Evolutionary conservation across 805 yeast genomes (phyloP).

Genomic region (Candida adriatica): DNA sequence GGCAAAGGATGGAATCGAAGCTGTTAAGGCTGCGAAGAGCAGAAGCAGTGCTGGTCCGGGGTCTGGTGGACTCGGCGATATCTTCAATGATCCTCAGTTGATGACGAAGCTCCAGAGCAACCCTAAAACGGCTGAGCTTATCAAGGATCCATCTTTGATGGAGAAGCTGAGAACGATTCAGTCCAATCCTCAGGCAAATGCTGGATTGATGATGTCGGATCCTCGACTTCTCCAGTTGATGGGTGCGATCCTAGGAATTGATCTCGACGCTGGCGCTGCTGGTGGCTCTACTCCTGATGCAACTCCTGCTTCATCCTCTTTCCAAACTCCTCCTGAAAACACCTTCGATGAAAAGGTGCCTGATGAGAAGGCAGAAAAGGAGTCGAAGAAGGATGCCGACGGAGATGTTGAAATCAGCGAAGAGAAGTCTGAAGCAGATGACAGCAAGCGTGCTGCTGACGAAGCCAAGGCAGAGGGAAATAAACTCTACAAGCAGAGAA

Average conservation of each 20-base stretch:
- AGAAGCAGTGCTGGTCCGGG: slow-evolving; percentile 34
- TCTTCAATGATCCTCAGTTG: slow-evolving; percentile 76
- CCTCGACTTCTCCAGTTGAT: slow-evolving; percentile 84
- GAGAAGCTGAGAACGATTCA: slow-evolving; percentile 56
- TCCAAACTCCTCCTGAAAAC: no score
- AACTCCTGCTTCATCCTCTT: no score
- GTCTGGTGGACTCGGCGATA: slow-evolving; percentile 53
- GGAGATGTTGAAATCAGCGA: slow-evolving; percentile 26
- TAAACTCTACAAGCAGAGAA: slow-evolving; percentile 71
- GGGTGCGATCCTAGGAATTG: slow-evolving; percentile 82
- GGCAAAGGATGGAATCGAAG: slow-evolving; percentile 76
- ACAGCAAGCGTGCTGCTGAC: slow-evolving; percentile 46
- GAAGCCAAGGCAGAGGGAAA: slow-evolving; percentile 81
- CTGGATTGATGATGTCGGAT: slow-evolving; percentile 65
- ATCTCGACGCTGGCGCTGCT: slow-evolving; percentile 28
- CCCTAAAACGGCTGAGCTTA: slow-evolving; percentile 81
- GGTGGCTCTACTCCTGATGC: slow-evolving; percentile 20
- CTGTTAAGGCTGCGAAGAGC: slow-evolving; percentile 56
- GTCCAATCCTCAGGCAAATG: slow-evolving; percentile 68
- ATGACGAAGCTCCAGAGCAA: slow-evolving; percentile 67
- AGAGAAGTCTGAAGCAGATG: slow-evolving; percentile 12
- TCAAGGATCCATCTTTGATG: slow-evolving; percentile 84
- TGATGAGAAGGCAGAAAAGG: not conserved
- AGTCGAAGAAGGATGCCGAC: slow-evolving; percentile 27
- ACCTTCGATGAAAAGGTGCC: no score